Evolutionary conservation across 2,329 filamentous ascomycete genomes (phyloP).

Genomic region (Pseudogymnoascus destructans): DNA sequence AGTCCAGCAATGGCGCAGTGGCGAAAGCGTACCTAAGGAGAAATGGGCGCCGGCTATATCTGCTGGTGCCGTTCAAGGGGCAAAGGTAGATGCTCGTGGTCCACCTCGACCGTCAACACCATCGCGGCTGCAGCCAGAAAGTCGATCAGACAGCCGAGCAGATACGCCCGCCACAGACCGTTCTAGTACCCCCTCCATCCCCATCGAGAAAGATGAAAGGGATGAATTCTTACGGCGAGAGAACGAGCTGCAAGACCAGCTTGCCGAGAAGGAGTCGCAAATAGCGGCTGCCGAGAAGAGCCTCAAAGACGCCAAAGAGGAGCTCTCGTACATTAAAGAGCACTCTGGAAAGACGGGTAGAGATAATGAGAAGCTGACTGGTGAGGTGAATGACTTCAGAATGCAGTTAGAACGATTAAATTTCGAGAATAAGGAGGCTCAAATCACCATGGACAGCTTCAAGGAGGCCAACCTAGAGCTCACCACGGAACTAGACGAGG

Average conservation of each 20-base stretch:
- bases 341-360: conserved; percentile 71
- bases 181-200: conserved; percentile 72
- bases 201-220: conserved; percentile 88
- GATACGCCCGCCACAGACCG: conserved; percentile 63
- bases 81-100: conserved; percentile 35
- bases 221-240: conserved; percentile 92
- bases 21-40: conserved; percentile 79
- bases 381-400: conserved; percentile 81
- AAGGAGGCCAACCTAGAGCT: conserved; percentile 94
- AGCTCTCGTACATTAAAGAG: conserved; percentile 73
- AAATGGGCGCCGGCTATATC: conserved; percentile 63
- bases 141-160: conserved; percentile 29
- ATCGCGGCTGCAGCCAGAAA: conserved; percentile 42
- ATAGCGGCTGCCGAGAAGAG: conserved; percentile 68
- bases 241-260: conserved; percentile 93
- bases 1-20: conserved; percentile 73
- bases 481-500: conserved; percentile 79
- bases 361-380: conserved; percentile 76
- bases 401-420: conserved; percentile 94
- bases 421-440: conserved; percentile 92
- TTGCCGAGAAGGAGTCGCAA: conserved; percentile 81
- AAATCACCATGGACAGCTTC: conserved; percentile 93
- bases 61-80: conserved; percentile 36
- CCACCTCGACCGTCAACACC: conserved; percentile 43
- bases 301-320: conserved; percentile 72